Percentiles rank a stretch among this genome's conserved stretches.
phyloP scores from a whole-genome alignment of 2,329 filamentous ascomycete species.

The Coniochaeta sp. region DNA sequence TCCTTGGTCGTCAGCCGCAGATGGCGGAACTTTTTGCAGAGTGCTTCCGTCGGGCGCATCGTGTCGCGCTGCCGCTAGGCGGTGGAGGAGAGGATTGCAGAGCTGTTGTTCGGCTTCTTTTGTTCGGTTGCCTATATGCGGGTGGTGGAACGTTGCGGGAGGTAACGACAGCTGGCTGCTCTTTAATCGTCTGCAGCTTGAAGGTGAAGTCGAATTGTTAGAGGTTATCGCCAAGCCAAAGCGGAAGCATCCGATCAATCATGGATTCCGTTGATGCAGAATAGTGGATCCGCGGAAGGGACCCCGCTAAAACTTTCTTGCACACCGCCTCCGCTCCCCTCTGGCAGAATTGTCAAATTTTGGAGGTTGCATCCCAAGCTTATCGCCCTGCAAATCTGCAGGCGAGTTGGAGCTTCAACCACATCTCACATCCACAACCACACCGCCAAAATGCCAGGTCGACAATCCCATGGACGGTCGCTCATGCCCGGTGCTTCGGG shows the following conservation, averaged over 20 bases:
- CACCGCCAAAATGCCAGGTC: slow-evolving; percentile 40
- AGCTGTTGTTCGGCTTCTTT: not conserved
- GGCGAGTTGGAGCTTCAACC: not conserved
- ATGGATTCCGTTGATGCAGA: not conserved
- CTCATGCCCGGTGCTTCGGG: slow-evolving; percentile 27
- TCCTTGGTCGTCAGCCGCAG: slow-evolving; percentile 85
- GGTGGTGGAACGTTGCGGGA: no score
- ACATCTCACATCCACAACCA: not conserved
- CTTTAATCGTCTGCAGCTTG: not conserved
- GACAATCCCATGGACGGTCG: slow-evolving; percentile 51
- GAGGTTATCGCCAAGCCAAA: not conserved
- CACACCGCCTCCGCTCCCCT: slow-evolving; percentile 12
- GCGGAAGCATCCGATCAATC: not conserved
- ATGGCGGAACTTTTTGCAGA: slow-evolving; percentile 65
- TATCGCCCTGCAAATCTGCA: not conserved
- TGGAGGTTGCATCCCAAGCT: not conserved
- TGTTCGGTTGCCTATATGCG: no score
- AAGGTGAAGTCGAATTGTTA: not conserved
- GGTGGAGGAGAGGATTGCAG: not conserved
- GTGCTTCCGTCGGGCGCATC: slow-evolving; percentile 62
- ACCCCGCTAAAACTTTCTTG: not conserved
- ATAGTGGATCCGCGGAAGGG: not conserved
- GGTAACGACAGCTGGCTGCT: no score
- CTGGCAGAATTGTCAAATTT: slow-evolving; percentile 9
- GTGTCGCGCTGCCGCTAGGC: slow-evolving; percentile 14